Evolutionary conservation across 805 yeast species (phyloP).

Genomic region (Yamadazyma philogaea): DNA sequence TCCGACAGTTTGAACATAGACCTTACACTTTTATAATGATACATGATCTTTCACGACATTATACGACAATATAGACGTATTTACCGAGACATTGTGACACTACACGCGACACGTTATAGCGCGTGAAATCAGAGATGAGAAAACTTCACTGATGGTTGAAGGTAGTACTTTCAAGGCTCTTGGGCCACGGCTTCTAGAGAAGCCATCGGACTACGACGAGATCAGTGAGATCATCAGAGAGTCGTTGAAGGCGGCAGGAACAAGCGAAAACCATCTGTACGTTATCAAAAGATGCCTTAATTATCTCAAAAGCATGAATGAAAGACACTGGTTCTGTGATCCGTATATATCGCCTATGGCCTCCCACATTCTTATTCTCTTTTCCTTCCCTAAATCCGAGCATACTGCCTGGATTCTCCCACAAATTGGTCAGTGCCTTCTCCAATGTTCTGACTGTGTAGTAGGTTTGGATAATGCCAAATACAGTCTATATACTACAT

Average conservation of each 20-base stretch:
- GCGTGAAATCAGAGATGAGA: conserved; percentile 3
- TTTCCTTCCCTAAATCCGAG: conserved; percentile 55
- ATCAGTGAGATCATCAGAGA: conserved; percentile 1
- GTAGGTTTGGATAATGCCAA: conserved; percentile 52
- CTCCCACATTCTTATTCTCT: conserved; percentile 53
- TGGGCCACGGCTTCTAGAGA: neutral
- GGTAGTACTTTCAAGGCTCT: neutral
- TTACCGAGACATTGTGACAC: neutral
- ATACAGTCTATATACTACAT: conserved; percentile 48
- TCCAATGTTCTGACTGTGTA: conserved; percentile 54
- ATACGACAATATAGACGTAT: neutral
- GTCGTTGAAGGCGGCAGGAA: conserved; percentile 5
- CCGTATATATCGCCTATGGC: conserved; percentile 45
- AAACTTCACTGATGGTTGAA: neutral
- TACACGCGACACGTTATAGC: neutral
- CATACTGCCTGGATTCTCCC: conserved; percentile 44
- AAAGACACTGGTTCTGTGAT: conserved; percentile 59
- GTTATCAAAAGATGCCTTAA: conserved; percentile 19
- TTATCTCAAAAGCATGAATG: conserved; percentile 19
- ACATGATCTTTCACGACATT: neutral
- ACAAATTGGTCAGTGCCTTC: conserved; percentile 37
- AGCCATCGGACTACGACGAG: conserved; percentile 10
- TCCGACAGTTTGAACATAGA: conserved; percentile 42
- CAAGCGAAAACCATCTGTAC: conserved; percentile 7
- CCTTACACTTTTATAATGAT: conserved; percentile 24